These are phyloP conservation scores for Achaetomium macrosporum DNA, from an alignment of 2,329 filamentous ascomycete species.

Conservation along the genomic window DNA sequence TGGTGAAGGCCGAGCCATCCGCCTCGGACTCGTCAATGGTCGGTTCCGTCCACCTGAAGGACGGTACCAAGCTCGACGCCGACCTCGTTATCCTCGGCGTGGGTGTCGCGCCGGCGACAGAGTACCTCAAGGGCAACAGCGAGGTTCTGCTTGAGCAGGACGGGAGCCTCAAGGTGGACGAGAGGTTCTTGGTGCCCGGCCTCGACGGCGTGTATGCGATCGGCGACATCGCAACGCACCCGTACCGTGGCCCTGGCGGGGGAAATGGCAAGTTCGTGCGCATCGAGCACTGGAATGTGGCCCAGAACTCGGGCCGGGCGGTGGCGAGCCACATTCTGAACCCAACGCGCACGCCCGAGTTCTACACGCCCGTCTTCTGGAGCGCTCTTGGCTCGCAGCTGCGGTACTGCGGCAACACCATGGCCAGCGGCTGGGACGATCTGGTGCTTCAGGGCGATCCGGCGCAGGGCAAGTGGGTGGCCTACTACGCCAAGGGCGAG, in stretches of 20 bases:
- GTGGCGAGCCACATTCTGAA: constrained; percentile 73
- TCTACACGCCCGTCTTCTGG: constrained; percentile 95
- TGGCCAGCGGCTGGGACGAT: constrained; percentile 72
- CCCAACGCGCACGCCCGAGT: constrained; percentile 53
- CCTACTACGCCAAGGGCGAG: constrained; percentile 83
- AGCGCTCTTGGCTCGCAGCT: constrained; percentile 84
- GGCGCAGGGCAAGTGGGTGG: constrained; percentile 74
- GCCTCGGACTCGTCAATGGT: constrained; percentile 63
- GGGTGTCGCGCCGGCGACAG: constrained; percentile 79
- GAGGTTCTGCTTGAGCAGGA: constrained; percentile 69
- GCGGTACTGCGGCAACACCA: constrained; percentile 86
- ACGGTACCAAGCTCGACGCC: constrained; percentile 76
- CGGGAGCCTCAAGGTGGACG: constrained; percentile 77
- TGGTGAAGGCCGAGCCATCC: constrained; percentile 77
- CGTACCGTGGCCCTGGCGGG: constrained; percentile 85
- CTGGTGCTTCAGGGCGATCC: constrained; percentile 72
- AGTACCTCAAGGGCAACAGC: constrained; percentile 69
- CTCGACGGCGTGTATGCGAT: constrained; percentile 84
- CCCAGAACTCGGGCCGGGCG: constrained; percentile 81
- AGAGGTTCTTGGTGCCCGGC: constrained; percentile 69
- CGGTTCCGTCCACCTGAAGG: constrained; percentile 75
- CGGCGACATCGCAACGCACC: constrained; percentile 91
- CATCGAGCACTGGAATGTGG: constrained; percentile 99
- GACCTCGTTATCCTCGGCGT: constrained; percentile 90
- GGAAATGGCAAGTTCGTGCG: constrained; percentile 61